Conservation (phyloP, 495 filamentous ascomycete species). For the Amniculicola lignicola region DNA sequence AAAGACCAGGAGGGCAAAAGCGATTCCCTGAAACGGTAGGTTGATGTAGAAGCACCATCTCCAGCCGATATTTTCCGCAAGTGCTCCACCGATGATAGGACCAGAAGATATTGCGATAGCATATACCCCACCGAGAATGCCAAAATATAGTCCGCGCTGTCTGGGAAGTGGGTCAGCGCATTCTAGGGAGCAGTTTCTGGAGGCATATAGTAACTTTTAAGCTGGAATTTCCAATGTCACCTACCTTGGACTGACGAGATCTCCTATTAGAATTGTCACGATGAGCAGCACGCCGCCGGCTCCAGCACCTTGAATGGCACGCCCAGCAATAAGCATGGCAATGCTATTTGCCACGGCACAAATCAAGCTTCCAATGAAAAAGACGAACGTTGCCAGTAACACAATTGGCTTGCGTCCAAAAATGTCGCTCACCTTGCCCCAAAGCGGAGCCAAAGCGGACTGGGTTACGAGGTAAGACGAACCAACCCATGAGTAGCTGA, state of each 20-base stretch:
- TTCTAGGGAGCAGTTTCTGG: neutral
- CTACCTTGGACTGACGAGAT: slow-evolving; percentile 6
- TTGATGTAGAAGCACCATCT: slow-evolving; percentile 7
- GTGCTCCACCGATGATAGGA: slow-evolving; percentile 58
- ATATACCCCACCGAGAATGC: slow-evolving; percentile 8
- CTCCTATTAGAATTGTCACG: slow-evolving; percentile 4
- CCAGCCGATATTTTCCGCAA: slow-evolving; percentile 10
- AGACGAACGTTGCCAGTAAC: slow-evolving; percentile 16
- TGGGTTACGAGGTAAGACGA: slow-evolving; percentile 15
- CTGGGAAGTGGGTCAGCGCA: neutral
- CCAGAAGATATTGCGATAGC: slow-evolving; percentile 41
- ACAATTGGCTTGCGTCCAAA: slow-evolving; percentile 24
- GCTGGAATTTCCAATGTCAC: neutral
- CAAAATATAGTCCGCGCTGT: slow-evolving; percentile 16
- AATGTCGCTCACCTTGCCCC: slow-evolving; percentile 12
- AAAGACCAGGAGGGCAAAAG: slow-evolving; percentile 9
- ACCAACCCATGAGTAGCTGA: slow-evolving; percentile 21
- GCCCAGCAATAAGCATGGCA: slow-evolving; percentile 27
- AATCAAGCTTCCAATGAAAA: slow-evolving; percentile 20
- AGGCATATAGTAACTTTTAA: neutral
- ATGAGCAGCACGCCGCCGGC: slow-evolving; percentile 2
- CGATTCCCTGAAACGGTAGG: slow-evolving; percentile 20
- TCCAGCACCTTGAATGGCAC: slow-evolving; percentile 22
- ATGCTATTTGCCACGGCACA: slow-evolving; percentile 26
- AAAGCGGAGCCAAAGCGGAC: slow-evolving; percentile 12